These are phyloP conservation scores for Thielaviopsis musarum DNA, from an alignment of 2,329 filamentous ascomycete species.

Conservation along the genomic window DNA sequence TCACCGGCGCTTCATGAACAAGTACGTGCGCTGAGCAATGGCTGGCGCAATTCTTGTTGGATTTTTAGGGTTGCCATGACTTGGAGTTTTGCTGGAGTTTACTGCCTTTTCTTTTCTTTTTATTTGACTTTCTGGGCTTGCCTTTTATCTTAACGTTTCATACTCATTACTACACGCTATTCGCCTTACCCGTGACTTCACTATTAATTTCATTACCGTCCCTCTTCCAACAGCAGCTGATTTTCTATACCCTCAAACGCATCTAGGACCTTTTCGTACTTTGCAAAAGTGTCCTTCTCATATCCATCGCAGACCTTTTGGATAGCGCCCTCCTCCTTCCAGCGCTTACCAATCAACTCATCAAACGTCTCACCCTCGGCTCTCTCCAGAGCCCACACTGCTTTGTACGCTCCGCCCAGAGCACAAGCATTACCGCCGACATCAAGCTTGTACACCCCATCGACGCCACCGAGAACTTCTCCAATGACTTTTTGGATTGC, in stretches of 20 bases:
- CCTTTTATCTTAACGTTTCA: neutral
- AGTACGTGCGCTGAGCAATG: constrained; percentile 36
- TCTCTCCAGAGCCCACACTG: constrained; percentile 76
- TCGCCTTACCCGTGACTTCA: neutral
- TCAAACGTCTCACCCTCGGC: constrained; percentile 61
- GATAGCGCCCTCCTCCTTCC: constrained; percentile 72
- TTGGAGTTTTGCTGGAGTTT: constrained; percentile 7
- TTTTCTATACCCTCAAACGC: constrained; percentile 65
- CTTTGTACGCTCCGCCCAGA: constrained; percentile 86
- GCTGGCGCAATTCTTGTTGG: neutral
- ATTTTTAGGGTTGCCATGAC: neutral
- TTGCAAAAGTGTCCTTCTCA: constrained; percentile 52
- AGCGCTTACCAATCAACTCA: constrained; percentile 65
- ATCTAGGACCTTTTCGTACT: constrained; percentile 59
- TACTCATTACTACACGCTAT: no score
- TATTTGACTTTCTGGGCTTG: constrained; percentile 1
- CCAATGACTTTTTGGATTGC: constrained; percentile 76
- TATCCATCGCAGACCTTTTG: constrained; percentile 74
- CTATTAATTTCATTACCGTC: constrained; percentile 11
- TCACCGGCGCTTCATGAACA: constrained; percentile 89
- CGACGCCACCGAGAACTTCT: constrained; percentile 72
- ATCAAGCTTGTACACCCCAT: constrained; percentile 85
- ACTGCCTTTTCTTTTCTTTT: constrained; percentile 11
- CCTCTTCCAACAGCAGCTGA: constrained; percentile 29
- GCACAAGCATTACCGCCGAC: constrained; percentile 93